Evolutionary conservation across 1,284 basidiomycete species (phyloP), one percentile per base, ranked within the genome.

Genomic region (Ganoderma lingzhi): DNA sequence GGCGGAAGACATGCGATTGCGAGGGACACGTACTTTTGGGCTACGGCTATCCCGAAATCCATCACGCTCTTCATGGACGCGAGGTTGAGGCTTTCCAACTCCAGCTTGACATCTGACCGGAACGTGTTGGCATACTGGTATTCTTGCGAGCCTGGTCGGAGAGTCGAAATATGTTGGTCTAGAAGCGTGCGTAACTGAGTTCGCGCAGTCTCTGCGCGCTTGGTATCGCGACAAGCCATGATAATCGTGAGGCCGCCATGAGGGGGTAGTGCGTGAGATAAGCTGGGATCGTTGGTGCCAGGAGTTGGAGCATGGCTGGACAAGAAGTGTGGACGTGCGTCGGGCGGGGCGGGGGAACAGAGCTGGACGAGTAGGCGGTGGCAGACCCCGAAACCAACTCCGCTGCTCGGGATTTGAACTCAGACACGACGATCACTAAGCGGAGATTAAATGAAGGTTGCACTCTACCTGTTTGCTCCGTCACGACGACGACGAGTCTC

Each of bases 371-470:
- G 85, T 6, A 97, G 86, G 63, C 94, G 90, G 69, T 93, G 89
- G 81, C 95, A 96, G 61, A 95, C 91, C 1, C 93, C 95, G 76
- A 92, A 92, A 14, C 96, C 96, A 37, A 96, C 86, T 66, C 96
- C 95, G 64, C 96, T 96, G 78, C 64, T 2, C 10, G 41, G 3
- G n/a, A 45, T 42, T 45, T 30, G 32, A 32, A 32, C 53, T 55
- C 53, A 55, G 58, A 5, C 15, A 37, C 32, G 8, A 12, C 45
- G 3, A 9, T 28, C 9, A 28, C 9, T 6, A 23, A 17, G 30
- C 17, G 12, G 35, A 55, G 53, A 55, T 42, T 6, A n/a, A 3
- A 12, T 3, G 58, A 8, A 8, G 55, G 32, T 28, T 67, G 58
- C 32, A 3, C 35, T 35, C 35, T 62, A 91, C 91, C 85, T 84